These are phyloP conservation scores for Nemania sp. DNA, from an alignment of 2,329 filamentous ascomycete species.

Conservation along the genomic window DNA sequence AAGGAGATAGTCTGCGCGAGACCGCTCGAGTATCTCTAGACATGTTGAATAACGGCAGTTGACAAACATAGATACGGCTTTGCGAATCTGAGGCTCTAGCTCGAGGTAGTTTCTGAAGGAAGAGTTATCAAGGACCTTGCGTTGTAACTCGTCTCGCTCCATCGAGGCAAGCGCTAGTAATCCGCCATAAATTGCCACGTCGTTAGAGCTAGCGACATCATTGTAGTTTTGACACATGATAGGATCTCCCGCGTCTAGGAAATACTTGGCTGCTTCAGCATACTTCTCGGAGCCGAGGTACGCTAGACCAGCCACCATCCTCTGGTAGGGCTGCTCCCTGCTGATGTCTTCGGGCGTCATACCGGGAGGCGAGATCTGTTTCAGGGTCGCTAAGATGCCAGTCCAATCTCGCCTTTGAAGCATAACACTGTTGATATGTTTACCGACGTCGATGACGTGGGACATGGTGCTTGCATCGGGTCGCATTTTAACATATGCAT, in stretches of 20 bases:
- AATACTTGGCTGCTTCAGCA: slow-evolving; percentile 75
- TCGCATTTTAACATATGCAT: slow-evolving; percentile 87
- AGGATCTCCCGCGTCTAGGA: slow-evolving; percentile 72
- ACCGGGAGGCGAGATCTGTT: slow-evolving; percentile 71
- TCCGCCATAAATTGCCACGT: slow-evolving; percentile 91
- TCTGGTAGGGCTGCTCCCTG: slow-evolving; percentile 63
- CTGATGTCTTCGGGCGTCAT: slow-evolving; percentile 60
- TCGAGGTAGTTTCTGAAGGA: slow-evolving; percentile 90
- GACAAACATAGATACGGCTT: slow-evolving; percentile 89
- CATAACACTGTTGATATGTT: slow-evolving; percentile 80
- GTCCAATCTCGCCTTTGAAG: slow-evolving; percentile 84
- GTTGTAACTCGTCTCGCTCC: slow-evolving; percentile 80
- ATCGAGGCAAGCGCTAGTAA: slow-evolving; percentile 92
- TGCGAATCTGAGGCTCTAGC: slow-evolving; percentile 92
- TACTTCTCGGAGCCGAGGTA: slow-evolving; percentile 61
- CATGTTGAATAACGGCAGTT: slow-evolving; percentile 90
- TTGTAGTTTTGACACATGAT: slow-evolving; percentile 68
- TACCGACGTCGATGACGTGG: slow-evolving; percentile 85
- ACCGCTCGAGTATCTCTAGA: slow-evolving; percentile 82
- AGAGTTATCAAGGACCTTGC: slow-evolving; percentile 80
- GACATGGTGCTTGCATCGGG: slow-evolving; percentile 86
- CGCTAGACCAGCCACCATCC: slow-evolving; percentile 64
- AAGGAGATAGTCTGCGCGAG: slow-evolving; percentile 87
- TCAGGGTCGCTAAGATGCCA: slow-evolving; percentile 68
- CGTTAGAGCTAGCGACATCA: slow-evolving; percentile 82